phyloP scores from a whole-genome alignment of 345 rosid genomes.

The Schrenkiella parvula region DNA sequence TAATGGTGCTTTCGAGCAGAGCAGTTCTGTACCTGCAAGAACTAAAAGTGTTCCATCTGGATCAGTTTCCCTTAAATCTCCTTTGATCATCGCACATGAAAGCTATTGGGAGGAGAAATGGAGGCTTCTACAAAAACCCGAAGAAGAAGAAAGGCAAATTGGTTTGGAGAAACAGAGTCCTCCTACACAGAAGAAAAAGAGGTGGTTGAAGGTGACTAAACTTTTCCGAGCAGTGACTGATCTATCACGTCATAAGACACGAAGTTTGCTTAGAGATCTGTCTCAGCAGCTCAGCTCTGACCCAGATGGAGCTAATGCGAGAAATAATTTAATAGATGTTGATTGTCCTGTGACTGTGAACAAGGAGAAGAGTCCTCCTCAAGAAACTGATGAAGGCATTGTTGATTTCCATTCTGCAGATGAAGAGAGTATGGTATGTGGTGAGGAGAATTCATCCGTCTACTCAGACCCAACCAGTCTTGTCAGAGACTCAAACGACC shows the following conservation, averaged over 20 bases:
- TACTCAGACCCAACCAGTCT: conserved; percentile 56
- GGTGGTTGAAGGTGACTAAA: conserved; percentile 52
- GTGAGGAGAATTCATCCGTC: conserved; percentile 54
- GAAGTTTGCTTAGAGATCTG: conserved; percentile 58
- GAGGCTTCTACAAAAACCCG: conserved; percentile 61
- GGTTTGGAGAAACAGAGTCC: conserved; percentile 31
- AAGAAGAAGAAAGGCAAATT: conserved; percentile 42
- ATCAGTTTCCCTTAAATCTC: conserved; percentile 47
- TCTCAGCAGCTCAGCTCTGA: conserved; percentile 42
- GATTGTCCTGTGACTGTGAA: background rate
- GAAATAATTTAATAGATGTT: background rate
- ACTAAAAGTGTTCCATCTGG: conserved; percentile 44
- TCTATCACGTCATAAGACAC: conserved; percentile 44
- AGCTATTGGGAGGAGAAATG: conserved; percentile 93
- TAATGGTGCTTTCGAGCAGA: background rate
- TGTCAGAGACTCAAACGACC: conserved; percentile 37
- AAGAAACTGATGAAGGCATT: conserved; percentile 19
- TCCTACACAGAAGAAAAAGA: conserved; percentile 42
- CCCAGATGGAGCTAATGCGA: background rate
- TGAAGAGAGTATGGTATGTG: conserved; percentile 48
- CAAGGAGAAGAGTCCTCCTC: background rate
- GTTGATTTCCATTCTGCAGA: conserved; percentile 11
- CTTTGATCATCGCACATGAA: conserved; percentile 48
- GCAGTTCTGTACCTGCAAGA: conserved; percentile 23
- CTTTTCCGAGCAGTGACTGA: conserved; percentile 59